phyloP scores from a whole-genome alignment of 768 basidiomycete genomes.

The Suillus bovinus region DNA sequence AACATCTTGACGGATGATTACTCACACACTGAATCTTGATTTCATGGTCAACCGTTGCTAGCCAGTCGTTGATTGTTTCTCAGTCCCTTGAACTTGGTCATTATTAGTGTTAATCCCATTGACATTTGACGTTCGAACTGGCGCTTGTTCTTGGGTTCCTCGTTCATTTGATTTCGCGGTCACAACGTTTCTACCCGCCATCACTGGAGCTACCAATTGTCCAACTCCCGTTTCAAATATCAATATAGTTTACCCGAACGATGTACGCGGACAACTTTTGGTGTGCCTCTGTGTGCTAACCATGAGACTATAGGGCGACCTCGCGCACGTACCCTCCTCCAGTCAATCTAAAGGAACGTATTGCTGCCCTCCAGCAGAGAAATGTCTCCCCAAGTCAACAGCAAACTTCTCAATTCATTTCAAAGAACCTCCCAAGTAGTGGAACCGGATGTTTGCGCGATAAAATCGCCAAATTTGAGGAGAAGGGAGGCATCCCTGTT shows the following conservation, averaged over 20 bases:
- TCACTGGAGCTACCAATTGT: neutral
- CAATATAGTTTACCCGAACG: constrained; percentile 5
- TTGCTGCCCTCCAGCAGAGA: constrained; percentile 77
- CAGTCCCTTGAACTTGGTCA: constrained; percentile 7
- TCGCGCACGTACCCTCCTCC: constrained; percentile 23
- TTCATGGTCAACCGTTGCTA: constrained; percentile 12
- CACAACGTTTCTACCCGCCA: neutral
- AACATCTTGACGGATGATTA: neutral
- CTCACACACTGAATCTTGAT: constrained; percentile 5
- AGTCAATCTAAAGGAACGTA: constrained; percentile 76
- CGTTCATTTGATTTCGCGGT: neutral
- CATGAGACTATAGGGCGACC: constrained; percentile 22
- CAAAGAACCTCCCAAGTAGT: constrained; percentile 26
- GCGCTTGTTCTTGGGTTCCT: neutral
- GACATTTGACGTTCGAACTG: constrained; percentile 1
- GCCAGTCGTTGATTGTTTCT: constrained; percentile 9
- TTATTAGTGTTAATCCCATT: constrained; percentile 1
- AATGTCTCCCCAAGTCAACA: constrained; percentile 28
- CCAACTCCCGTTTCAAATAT: neutral
- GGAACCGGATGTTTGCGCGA: constrained; percentile 46
- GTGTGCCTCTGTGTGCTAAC: constrained; percentile 18
- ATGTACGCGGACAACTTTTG: constrained; percentile 20
- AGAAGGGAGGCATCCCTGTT: constrained; percentile 71
- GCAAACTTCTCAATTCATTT: constrained; percentile 34
- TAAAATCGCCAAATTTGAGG: constrained; percentile 81